Percentiles rank a stretch among this genome's conserved stretches.
phyloP scores from a whole-genome alignment of 345 rosid genomes.

The Hirschfeldia incana region DNA sequence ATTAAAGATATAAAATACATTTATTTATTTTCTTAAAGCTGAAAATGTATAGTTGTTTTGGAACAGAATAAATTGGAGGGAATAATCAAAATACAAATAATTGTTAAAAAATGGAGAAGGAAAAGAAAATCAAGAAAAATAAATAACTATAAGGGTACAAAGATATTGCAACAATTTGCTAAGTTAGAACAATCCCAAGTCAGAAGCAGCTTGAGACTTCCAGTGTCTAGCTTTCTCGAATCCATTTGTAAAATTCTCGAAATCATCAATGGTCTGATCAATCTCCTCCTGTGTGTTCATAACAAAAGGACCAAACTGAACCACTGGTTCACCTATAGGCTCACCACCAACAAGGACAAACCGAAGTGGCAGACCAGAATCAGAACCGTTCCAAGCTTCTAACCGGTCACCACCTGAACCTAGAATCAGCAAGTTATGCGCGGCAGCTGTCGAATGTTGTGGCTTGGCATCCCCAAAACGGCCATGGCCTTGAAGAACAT shows the following conservation, averaged over 20 bases:
- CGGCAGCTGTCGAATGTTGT: constrained; percentile 31
- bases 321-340: constrained; percentile 73
- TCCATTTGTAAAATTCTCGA: constrained; percentile 67
- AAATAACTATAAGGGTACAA: neutral
- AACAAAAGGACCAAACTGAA: constrained; percentile 82
- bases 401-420: constrained; percentile 54
- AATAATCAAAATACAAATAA: too few species aligned
- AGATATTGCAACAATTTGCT: neutral
- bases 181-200: constrained; percentile 43
- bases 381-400: constrained; percentile 70
- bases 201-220: constrained; percentile 60
- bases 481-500: constrained; percentile 77
- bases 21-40: too few species aligned
- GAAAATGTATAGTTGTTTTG: too few species aligned
- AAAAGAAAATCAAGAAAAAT: neutral
- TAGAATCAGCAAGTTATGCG: constrained; percentile 63
- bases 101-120: too few species aligned
- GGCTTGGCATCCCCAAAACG: constrained; percentile 45
- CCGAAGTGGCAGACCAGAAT: constrained; percentile 52
- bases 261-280: constrained; percentile 67
- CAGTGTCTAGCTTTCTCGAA: constrained; percentile 84
- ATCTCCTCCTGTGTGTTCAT: constrained; percentile 89
- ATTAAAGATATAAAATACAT: too few species aligned
- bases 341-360: constrained; percentile 81
- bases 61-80: too few species aligned